Evolutionary conservation across 305 asterid genomes (phyloP), one percentile per base, ranked within the genome.

Genomic region (Rubia occidens): DNA sequence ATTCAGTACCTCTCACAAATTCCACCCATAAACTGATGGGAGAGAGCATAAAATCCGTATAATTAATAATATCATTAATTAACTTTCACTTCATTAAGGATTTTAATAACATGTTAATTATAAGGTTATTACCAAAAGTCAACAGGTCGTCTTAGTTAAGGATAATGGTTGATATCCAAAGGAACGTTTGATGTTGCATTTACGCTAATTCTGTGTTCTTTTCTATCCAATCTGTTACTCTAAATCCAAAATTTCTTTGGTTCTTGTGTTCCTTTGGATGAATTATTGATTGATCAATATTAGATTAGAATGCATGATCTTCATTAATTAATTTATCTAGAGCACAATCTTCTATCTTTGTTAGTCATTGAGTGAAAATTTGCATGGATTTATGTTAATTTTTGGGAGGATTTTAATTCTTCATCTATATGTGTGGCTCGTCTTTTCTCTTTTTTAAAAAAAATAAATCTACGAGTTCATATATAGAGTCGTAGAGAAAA

Each of bases 11-110:
- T 59, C 47, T 14, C 64, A 35, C 45, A 43, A 53, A 56, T 40
- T 68, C 77, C 77, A 67, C 29, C 37, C 77, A 74, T 11, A 74
- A 47, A 67, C 64, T 68, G 73, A 7, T 39, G 11, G 13, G 8
- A 2, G 17, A 40, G 15, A 67, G 77, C 32, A 74, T 72, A 42
- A 44, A 29, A 55, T 43, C 59, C 11, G 7, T 15, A 42, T 24
- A 54, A 11, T n/a, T 26, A 56, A 26, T 43, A 7, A 18, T 64
- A 24, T 26, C 39, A 29, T 18, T 10, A 6, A 55, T 51, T 51
- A 51, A 51, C 56, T 21, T 65, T 55, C 21, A 54, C 47, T 65
- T 39, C 13, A 66, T 24, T 21, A n/a, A 42, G 9, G 56, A 51
- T 51, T 51, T 51, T 15, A 51, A 51, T 47, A 51, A 51, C 21